Evolutionary conservation across 306 rosid genomes (phyloP).

Genomic region (Notholithocarpus densiflorus): DNA sequence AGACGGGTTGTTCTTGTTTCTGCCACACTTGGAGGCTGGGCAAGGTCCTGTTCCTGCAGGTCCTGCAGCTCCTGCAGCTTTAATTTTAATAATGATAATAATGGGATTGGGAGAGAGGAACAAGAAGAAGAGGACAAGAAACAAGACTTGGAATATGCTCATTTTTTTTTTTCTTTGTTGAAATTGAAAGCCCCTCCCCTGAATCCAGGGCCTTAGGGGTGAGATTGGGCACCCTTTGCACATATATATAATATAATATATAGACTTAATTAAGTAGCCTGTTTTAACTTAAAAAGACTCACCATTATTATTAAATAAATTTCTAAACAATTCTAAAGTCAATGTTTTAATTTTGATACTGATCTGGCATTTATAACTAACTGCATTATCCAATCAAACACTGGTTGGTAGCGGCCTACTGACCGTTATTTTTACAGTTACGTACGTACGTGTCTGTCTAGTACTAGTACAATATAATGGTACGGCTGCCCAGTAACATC

Average conservation of each 20-base stretch:
- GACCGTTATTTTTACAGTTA: no score
- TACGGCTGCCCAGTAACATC: no score
- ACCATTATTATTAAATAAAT: slow-evolving; percentile 8
- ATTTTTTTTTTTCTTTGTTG: slow-evolving; percentile 17
- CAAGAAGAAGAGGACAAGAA: slow-evolving; percentile 24
- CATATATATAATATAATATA: slow-evolving; percentile 1
- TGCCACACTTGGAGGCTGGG: slow-evolving; percentile 33
- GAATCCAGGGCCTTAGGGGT: no score
- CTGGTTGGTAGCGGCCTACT: neutral
- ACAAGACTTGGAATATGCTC: slow-evolving; percentile 28
- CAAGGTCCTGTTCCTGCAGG: slow-evolving; percentile 27
- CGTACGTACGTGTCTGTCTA: no score
- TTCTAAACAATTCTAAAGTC: slow-evolving; percentile 27
- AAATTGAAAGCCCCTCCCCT: no score
- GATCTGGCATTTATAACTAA: slow-evolving; percentile 12
- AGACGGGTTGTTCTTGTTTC: slow-evolving; percentile 1
- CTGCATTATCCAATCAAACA: neutral
- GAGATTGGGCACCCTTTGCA: no score
- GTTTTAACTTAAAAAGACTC: neutral
- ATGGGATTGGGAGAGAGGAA: slow-evolving; percentile 17
- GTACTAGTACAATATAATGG: no score
- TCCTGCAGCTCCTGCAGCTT: no score
- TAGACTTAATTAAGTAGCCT: slow-evolving; percentile 1
- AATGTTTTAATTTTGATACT: slow-evolving; percentile 19
- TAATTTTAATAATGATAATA: neutral